Conservation (phyloP, 768 basidiomycete genomes). For the Butyriboletus loyo region DNA sequence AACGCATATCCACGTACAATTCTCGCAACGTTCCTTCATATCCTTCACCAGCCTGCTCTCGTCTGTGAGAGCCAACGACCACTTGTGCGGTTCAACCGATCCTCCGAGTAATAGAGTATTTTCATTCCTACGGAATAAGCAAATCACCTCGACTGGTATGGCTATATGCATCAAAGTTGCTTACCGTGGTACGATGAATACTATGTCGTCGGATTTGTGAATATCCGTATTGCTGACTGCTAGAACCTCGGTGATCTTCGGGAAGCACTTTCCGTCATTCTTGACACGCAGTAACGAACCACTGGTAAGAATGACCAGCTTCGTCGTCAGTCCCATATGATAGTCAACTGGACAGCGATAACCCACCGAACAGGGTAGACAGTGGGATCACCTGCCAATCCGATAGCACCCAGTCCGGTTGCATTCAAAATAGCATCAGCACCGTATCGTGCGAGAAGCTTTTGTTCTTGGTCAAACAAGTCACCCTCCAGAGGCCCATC, state of each 20-base stretch:
- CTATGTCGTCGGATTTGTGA: neutral
- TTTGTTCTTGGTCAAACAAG: neutral
- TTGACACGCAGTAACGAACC: neutral
- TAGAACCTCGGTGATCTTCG: neutral
- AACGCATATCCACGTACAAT: neutral
- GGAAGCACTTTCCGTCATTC: neutral
- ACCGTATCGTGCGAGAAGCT: neutral
- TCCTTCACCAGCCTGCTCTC: neutral
- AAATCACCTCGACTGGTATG: neutral
- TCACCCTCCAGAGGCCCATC: neutral
- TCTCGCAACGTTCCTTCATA: neutral
- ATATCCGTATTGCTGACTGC: neutral
- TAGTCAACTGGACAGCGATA: neutral
- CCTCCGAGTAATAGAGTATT: neutral
- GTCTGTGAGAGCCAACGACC: neutral
- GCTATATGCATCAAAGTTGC: neutral
- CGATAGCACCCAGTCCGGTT: neutral
- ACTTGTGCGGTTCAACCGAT: neutral
- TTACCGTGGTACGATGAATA: neutral
- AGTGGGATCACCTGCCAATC: neutral
- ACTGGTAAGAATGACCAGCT: neutral
- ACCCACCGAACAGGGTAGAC: neutral
- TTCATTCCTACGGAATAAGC: neutral
- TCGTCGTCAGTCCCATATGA: neutral
- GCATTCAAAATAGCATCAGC: neutral